These are phyloP conservation scores for Trametes cingulata DNA, from an alignment of 768 basidiomycete species.

Conservation along the genomic window DNA sequence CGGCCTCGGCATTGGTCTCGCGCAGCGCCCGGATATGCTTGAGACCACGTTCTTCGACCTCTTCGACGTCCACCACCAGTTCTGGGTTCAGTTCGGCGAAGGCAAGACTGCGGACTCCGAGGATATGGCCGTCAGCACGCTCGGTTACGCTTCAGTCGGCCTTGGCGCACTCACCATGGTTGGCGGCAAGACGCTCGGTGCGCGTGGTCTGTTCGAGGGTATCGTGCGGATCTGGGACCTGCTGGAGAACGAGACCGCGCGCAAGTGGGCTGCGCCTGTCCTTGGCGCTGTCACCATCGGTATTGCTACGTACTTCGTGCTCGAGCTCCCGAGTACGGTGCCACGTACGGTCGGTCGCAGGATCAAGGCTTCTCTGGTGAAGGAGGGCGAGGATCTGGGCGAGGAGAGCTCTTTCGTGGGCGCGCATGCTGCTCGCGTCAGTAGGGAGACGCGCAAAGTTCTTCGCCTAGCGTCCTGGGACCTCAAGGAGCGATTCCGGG, in stretches of 20 bases:
- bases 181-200: slow-evolving; percentile 78
- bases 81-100: slow-evolving; percentile 71
- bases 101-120: slow-evolving; percentile 42
- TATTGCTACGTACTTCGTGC: slow-evolving; percentile 74
- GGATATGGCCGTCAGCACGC: slow-evolving; percentile 56
- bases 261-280: slow-evolving; percentile 87
- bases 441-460: slow-evolving; percentile 91
- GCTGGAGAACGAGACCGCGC: slow-evolving; percentile 74
- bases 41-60: slow-evolving; percentile 83
- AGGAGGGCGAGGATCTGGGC: slow-evolving; percentile 48
- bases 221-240: slow-evolving; percentile 74
- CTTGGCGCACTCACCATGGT: slow-evolving; percentile 89
- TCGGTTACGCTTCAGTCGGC: slow-evolving; percentile 73
- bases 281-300: slow-evolving; percentile 77
- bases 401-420: slow-evolving; percentile 59
- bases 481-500: slow-evolving; percentile 75
- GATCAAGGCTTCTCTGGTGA: slow-evolving; percentile 64
- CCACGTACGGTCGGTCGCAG: slow-evolving; percentile 89
- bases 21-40: slow-evolving; percentile 72
- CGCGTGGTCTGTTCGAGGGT: slow-evolving; percentile 76
- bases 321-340: slow-evolving; percentile 86
- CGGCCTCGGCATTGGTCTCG: slow-evolving; percentile 82
- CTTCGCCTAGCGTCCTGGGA: slow-evolving; percentile 91
- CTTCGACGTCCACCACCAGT: slow-evolving; percentile 81
- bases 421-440: slow-evolving; percentile 66